Base-by-base conservation (phyloP, 2,329 filamentous ascomycete species). In the Calonectria pseudoreteaudii region DNA sequence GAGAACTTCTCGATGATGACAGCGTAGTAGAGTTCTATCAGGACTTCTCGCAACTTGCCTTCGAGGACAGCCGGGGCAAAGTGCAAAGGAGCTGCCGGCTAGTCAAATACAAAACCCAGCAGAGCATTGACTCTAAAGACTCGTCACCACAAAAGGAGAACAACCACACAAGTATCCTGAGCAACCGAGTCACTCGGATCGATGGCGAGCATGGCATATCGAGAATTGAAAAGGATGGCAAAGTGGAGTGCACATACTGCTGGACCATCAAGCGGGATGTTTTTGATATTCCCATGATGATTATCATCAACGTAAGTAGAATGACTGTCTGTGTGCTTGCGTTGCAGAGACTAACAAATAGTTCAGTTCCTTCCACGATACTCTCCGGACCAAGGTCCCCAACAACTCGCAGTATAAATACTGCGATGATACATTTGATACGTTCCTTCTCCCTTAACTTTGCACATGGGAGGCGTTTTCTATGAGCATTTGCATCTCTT, bases 261-360 rank as follows among this genome's bases (percentile, higher is more conserved):
- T 98, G 96, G 96, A 96, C 95, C 76, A 96, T 98, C 75, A 98
- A 98, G 87, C 90, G 96, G 76, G 97, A 99, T 84, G 95, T 97
- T 50, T 98, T 98, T 86, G 96, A 98, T 86, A 98, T 98, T 85
- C 97, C 97, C 28, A 98, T 98, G 95, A 89, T 98, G 87, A 97
- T 98, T 84, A 94, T 98, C 82, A 96, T 98, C 88, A 98, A 98
- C 87, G 97, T 98, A 85, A 93, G 96, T 93, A 11, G 68, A 31
- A 9, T 16, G n/a, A 31, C 31, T 26, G 23, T 18, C 13, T 44
- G 23, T n/a, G 16, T 16, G 13, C 7, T 65, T 14, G 16, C 58
- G 70, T 66, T 10, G 23, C 66, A 44, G 53, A 20, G 7, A 58
- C 76, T 75, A 23, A 50, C 16, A 62, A 5, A 52, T 20, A 28